Conservation (phyloP, 164 flowering plant species). For the Cinnamomum chago region DNA sequence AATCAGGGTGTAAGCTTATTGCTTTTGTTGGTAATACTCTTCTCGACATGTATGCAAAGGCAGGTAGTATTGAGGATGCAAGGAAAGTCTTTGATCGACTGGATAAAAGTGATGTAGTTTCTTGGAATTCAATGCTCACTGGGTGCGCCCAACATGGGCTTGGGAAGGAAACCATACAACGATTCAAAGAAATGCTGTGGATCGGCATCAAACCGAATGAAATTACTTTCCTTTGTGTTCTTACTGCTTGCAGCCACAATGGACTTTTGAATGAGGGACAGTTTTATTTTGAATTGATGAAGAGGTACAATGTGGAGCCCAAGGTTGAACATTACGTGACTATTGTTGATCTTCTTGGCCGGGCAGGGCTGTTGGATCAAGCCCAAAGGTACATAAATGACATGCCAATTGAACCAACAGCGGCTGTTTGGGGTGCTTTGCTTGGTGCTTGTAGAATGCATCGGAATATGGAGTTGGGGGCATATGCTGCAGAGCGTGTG, state of each 20-base stretch:
- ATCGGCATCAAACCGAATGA: slow-evolving; percentile 46
- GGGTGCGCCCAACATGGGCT: slow-evolving; percentile 20
- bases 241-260: slow-evolving; percentile 67
- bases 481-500: slow-evolving; percentile 56
- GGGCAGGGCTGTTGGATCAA: slow-evolving; percentile 52
- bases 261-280: slow-evolving; percentile 56
- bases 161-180: slow-evolving; percentile 36
- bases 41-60: slow-evolving; percentile 69
- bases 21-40: slow-evolving; percentile 57
- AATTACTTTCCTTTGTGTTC: slow-evolving; percentile 55
- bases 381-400: slow-evolving; percentile 42
- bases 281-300: slow-evolving; percentile 50
- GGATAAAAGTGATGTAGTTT: slow-evolving; percentile 43
- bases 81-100: slow-evolving; percentile 51
- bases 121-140: slow-evolving; percentile 72
- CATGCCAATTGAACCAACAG: slow-evolving; percentile 54
- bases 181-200: slow-evolving; percentile 48
- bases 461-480: slow-evolving; percentile 51
- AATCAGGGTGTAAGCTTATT: slow-evolving; percentile 45
- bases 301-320: slow-evolving; percentile 40
- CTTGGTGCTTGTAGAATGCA: slow-evolving; percentile 74
- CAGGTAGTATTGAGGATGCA: slow-evolving; percentile 62
- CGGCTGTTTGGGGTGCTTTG: slow-evolving; percentile 62
- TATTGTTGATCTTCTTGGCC: slow-evolving; percentile 64
- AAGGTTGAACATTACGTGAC: slow-evolving; percentile 48